Evolutionary conservation across 768 basidiomycete genomes (phyloP).

Genomic region (Piloderma croceum): DNA sequence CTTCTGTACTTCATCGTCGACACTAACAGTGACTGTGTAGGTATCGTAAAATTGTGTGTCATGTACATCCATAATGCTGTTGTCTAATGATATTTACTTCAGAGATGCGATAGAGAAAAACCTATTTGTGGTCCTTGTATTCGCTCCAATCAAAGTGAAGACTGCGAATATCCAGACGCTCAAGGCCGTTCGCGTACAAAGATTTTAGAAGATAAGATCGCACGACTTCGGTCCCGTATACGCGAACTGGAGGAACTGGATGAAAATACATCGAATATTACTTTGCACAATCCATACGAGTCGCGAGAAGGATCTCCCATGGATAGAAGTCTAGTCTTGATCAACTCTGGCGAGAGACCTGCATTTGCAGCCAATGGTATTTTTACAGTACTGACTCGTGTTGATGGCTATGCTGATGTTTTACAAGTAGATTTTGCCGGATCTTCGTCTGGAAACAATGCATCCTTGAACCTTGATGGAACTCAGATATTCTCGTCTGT

Average conservation of each 20-base stretch:
- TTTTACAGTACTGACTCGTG: background rate
- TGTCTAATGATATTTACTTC: too few relatives aligned
- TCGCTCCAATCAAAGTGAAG: conserved; percentile 53
- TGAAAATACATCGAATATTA: conserved; percentile 39
- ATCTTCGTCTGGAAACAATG: background rate
- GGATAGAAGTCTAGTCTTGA: too few relatives aligned
- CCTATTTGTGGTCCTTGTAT: conserved; percentile 63
- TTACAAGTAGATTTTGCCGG: background rate
- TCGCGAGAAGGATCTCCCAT: too few relatives aligned
- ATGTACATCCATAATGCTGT: too few relatives aligned
- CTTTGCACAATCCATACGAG: conserved; percentile 48
- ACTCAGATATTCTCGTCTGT: background rate
- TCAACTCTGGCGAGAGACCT: background rate
- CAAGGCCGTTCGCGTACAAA: conserved; percentile 55
- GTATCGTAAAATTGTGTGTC: too few relatives aligned
- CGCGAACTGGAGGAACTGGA: conserved; percentile 53
- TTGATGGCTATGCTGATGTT: background rate
- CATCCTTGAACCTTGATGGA: background rate
- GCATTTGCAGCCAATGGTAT: background rate
- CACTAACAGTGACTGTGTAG: too few relatives aligned
- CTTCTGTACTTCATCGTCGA: too few relatives aligned
- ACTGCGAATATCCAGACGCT: conserved; percentile 69
- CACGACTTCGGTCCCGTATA: conserved; percentile 50
- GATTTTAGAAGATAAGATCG: conserved; percentile 53
- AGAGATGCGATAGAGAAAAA: conserved; percentile 66